Evolutionary conservation across 2,329 filamentous ascomycete species (phyloP), one percentile per base, ranked within the genome.

Genomic region (Cercospora brassicicola): DNA sequence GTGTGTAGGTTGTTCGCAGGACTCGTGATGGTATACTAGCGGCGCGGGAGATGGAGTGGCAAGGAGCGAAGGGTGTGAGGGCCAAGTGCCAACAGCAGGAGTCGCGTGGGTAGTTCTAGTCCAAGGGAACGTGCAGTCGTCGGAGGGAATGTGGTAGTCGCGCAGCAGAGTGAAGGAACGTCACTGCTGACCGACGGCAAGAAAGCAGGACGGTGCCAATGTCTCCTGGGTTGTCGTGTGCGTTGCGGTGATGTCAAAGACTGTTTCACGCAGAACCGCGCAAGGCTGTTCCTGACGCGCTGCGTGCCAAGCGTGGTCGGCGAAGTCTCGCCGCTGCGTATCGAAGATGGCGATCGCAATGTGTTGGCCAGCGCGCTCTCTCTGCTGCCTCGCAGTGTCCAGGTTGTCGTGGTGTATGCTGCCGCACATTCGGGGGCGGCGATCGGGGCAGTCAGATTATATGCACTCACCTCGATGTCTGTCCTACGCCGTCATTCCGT

Each of bases 331-430:
- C 55, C 20, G 13, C 42, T 13, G 26, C 33, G 18, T 64, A 67
- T 64, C 53, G 61, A 59, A 28, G 55, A 59, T 63, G 62, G 56
- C 62, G 66, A 67, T 67, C 66, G 62, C 62, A 57, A 59, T 60
- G 30, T 30, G 31, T 18, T 56, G 53, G 51, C 53, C 11, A 28
- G 36, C 36, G 36, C 36, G 42, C 23, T 4, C 53, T 53, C 53
- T 53, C 48, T 53, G 48, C 48, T 53, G 48, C 48, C 48, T 10
- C 48, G 3, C 48, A 6, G 18, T 4, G 48, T 53, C 53, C 53
- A 26, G 53, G 53, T 28, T 56, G 53, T 56, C 53, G 53, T 56
- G 53, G 53, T 56, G 18, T 15, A 28, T 26, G 53, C n/a, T 63
- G 26, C 31, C 45, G 42, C 42, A 53, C 1, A 45, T 7, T 53